These are phyloP conservation scores for Coemansia sp. DNA, from an alignment of 192 early-diverging fungal species.

Conservation along the genomic window DNA sequence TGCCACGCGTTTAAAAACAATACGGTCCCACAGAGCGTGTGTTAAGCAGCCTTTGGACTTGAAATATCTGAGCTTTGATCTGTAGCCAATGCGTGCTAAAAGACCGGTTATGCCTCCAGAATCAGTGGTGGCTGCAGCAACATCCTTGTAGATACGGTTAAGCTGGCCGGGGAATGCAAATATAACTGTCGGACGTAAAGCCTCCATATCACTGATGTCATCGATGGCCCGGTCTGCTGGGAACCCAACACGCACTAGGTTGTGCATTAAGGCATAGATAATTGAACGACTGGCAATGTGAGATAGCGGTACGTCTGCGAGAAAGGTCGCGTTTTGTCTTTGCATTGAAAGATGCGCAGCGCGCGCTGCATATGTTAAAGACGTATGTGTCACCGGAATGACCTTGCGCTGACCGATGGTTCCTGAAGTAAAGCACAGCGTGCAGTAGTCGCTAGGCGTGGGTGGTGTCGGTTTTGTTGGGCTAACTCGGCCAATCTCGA, in stretches of 20 bases:
- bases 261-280: slow-evolving; percentile 48
- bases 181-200: slow-evolving; percentile 69
- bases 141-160: slow-evolving; percentile 73
- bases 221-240: slow-evolving; percentile 63
- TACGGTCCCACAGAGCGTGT: slow-evolving; percentile 72
- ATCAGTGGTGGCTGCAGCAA: slow-evolving; percentile 51
- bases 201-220: slow-evolving; percentile 73
- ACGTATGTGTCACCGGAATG: slow-evolving; percentile 65
- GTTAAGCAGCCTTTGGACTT: slow-evolving; percentile 58
- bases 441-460: slow-evolving; percentile 58
- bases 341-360: slow-evolving; percentile 1
- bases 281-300: slow-evolving; percentile 74
- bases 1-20: slow-evolving; percentile 62
- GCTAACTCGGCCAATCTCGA: slow-evolving; percentile 56
- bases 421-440: slow-evolving; percentile 72
- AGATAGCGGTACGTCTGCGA: slow-evolving; percentile 70
- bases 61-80: slow-evolving; percentile 18
- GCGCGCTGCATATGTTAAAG: slow-evolving; percentile 9
- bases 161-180: slow-evolving; percentile 13
- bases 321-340: slow-evolving; percentile 6
- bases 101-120: slow-evolving; percentile 54
- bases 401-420: slow-evolving; percentile 68
- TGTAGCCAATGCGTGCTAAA: slow-evolving; percentile 57
- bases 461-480: slow-evolving; percentile 54
- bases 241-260: slow-evolving; percentile 69